Conservation (phyloP, 2,329 filamentous ascomycete genomes). For the Aspergillus sp. region DNA sequence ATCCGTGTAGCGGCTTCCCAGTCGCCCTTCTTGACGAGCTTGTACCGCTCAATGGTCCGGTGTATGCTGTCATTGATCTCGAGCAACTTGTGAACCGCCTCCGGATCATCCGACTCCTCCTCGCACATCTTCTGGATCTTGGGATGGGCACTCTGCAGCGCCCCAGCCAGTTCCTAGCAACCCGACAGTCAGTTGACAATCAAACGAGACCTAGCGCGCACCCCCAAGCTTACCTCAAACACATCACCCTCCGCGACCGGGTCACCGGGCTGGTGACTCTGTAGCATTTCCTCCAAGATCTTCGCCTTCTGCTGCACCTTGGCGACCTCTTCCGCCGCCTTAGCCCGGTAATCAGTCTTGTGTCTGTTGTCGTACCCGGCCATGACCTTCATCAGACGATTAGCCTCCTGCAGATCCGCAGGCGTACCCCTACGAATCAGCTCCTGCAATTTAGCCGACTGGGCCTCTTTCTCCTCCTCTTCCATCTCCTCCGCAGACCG, state of each 20-base stretch:
- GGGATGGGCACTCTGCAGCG: slow-evolving; percentile 89
- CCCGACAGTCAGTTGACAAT: background rate
- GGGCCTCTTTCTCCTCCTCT: slow-evolving; percentile 88
- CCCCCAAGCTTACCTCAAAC: slow-evolving; percentile 56
- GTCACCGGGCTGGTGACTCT: slow-evolving; percentile 79
- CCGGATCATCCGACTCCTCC: slow-evolving; percentile 94
- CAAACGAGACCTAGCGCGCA: background rate
- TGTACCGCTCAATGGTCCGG: slow-evolving; percentile 91
- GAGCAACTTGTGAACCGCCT: slow-evolving; percentile 90
- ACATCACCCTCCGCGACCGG: slow-evolving; percentile 70
- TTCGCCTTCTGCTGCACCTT: slow-evolving; percentile 96
- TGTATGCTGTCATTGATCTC: slow-evolving; percentile 99
- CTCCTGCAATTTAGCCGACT: slow-evolving; percentile 97
- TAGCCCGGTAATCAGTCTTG: slow-evolving; percentile 97
- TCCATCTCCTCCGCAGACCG: slow-evolving; percentile 99
- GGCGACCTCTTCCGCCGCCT: slow-evolving; percentile 90
- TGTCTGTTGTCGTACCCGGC: slow-evolving; percentile 92
- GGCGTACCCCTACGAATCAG: slow-evolving; percentile 89
- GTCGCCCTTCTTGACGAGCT: slow-evolving; percentile 93
- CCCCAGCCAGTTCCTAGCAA: slow-evolving; percentile 75
- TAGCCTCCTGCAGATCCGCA: slow-evolving; percentile 93
- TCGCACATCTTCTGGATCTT: slow-evolving; percentile 99
- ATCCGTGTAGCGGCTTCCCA: slow-evolving; percentile 80
- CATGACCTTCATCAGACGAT: slow-evolving; percentile 98
- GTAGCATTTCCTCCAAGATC: slow-evolving; percentile 87